Evolutionary conservation across 2,329 filamentous ascomycete genomes (phyloP).

Genomic region (Diaporthe vaccinii): DNA sequence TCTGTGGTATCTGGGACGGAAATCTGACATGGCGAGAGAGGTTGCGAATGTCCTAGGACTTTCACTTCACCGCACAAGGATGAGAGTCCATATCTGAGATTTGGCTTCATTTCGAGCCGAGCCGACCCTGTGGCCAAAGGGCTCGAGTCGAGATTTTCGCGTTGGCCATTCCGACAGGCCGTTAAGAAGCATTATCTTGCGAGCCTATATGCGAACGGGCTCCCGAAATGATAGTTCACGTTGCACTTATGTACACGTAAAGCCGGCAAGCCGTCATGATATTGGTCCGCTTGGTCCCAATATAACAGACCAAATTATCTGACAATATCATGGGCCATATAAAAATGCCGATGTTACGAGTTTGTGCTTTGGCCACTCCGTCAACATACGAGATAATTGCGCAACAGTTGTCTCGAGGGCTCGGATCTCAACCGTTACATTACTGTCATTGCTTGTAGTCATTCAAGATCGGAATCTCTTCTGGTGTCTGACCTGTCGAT

Average conservation of each 20-base stretch:
- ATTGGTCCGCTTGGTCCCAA: neutral
- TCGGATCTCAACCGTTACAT: neutral
- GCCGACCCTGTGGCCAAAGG: no score
- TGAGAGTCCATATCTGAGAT: neutral
- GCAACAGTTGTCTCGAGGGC: neutral
- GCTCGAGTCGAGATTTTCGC: neutral
- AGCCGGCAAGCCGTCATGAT: neutral
- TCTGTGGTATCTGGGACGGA: constrained; percentile 67
- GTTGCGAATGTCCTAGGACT: constrained; percentile 34
- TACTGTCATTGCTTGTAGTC: neutral
- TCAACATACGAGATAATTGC: neutral
- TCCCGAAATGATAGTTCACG: neutral
- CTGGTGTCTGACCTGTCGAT: neutral
- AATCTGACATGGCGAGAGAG: constrained; percentile 60
- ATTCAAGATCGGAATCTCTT: neutral
- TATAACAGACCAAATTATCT: neutral
- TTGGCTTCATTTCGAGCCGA: neutral
- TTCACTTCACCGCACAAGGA: constrained; percentile 25
- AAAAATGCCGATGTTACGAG: neutral
- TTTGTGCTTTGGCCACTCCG: neutral
- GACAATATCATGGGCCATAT: neutral
- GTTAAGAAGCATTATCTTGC: neutral
- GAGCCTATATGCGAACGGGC: neutral
- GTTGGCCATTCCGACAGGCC: neutral
- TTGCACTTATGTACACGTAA: neutral